A percentile compares a stretch with the other conserved stretches of the same genome.
Evolutionary conservation across 78 protist species (phyloP).

Genomic region (Pigoraptor vietnamica): DNA sequence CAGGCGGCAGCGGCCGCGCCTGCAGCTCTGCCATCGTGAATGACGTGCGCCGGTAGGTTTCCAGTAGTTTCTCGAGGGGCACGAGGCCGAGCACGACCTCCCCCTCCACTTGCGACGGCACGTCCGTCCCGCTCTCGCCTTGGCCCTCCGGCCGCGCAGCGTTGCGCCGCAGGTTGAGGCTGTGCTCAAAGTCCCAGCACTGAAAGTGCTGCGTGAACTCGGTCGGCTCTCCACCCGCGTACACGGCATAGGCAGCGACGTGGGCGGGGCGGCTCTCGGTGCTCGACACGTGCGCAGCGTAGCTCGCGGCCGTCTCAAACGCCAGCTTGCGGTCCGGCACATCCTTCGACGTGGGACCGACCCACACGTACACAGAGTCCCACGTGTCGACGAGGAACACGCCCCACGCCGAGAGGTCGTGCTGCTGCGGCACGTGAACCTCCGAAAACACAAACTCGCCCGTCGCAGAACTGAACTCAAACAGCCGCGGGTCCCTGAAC

Average conservation of each 20-base stretch:
- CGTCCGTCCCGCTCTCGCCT: neutral
- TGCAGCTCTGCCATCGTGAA: conserved; percentile 3
- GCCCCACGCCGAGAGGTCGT: neutral
- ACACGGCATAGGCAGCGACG: neutral
- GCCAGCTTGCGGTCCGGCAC: neutral
- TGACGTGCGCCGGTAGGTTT: neutral
- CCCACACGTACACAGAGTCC: neutral
- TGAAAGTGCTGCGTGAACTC: neutral
- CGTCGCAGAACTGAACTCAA: neutral
- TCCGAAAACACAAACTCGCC: neutral
- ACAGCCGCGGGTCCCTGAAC: neutral
- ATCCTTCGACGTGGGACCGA: neutral
- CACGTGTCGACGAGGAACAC: neutral
- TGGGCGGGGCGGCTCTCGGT: neutral
- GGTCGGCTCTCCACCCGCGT: neutral
- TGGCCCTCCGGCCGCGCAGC: too few species aligned
- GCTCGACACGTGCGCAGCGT: neutral
- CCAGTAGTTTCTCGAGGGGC: neutral
- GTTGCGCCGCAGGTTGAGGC: too few species aligned
- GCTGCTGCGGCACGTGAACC: neutral
- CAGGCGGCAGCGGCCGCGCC: neutral
- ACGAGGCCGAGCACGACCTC: neutral
- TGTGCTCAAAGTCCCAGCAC: neutral
- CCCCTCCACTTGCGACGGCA: neutral
- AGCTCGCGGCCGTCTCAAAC: neutral